Base-by-base conservation (phyloP, 495 filamentous ascomycete genomes). In the Tuber umbilicatum region DNA sequence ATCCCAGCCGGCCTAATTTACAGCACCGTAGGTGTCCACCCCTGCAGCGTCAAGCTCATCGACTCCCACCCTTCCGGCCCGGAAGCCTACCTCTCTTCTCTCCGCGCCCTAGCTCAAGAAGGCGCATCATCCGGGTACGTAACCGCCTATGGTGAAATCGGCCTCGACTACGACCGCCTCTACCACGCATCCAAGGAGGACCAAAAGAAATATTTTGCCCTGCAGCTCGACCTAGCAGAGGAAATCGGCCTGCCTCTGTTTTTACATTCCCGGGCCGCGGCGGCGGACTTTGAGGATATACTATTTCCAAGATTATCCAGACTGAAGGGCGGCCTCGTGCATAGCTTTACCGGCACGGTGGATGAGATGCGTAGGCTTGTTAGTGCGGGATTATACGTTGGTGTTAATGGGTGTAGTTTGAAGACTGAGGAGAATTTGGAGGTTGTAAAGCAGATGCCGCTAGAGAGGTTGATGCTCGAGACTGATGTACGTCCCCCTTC, bases 91-190 rank as follows among this genome's bases (percentile, higher is more conserved):
- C 86, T 94, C 39, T 71, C 86, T 2, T 86, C 90, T 71, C 86
- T 97, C 17, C 84, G 86, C 47, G 82, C 84, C 12, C 85, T 97
- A 39, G 89, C 87, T 14, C 77, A 82, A 7, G 82, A 83, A 43
- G 85, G 84, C 12, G 86, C 83, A 79, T 79, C 83, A 69, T 80
- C 83, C 40, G 89, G 86, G 68, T 86, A 86, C 40, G 86, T 87
- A 31, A 90, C 92, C 19, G 96, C 95, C 35, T 97, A 97, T 82
- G 95, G 95, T 64, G 95, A 99, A 82, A 93, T 99, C 73, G 95
- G 95, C 14, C 89, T 99, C 1, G 95, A 99, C 84, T 99, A 98
- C 82, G 95, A 99, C 84, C 88, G 95, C 3, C 84, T 99, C 19
- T 90, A 91, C 79, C 89, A 94, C 79, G 91, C 89, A 79, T 86